Conservation (phyloP, 176 grass and related monocot genomes). For the Oryza longistaminata region DNA sequence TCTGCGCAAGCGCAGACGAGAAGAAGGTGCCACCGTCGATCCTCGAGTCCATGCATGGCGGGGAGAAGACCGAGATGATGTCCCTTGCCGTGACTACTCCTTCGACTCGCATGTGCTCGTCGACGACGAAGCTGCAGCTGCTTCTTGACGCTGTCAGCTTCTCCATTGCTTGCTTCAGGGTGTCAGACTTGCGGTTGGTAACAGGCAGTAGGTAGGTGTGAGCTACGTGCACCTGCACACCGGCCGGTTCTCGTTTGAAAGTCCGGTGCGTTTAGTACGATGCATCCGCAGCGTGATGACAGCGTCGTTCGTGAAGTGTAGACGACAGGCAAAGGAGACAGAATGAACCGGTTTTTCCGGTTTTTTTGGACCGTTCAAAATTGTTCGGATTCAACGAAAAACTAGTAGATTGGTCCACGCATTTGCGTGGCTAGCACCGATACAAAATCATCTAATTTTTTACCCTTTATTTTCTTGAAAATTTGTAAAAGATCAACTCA, state of each 20-base stretch:
- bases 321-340: neutral
- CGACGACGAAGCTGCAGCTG: conserved; percentile 49
- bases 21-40: conserved; percentile 63
- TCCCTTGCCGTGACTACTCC: conserved; percentile 49
- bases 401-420: no score
- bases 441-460: no score
- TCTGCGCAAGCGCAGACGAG: conserved; percentile 46
- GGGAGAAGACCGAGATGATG: conserved; percentile 63
- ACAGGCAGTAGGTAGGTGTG: conserved; percentile 1
- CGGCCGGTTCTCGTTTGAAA: no score
- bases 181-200: conserved; percentile 37
- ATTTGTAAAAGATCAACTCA: no score
- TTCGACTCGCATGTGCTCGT: conserved; percentile 29
- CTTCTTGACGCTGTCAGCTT: conserved; percentile 32
- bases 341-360: neutral
- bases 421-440: no score
- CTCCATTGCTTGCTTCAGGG: conserved; percentile 57
- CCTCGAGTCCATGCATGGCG: conserved; percentile 65
- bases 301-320: neutral
- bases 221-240: conserved; percentile 13
- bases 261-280: no score
- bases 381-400: no score
- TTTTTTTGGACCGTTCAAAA: neutral
- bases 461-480: no score
- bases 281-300: neutral